These are phyloP conservation scores for Cymbidium sinense DNA, from an alignment of 106 monocot genomes.

Conservation along the genomic window DNA sequence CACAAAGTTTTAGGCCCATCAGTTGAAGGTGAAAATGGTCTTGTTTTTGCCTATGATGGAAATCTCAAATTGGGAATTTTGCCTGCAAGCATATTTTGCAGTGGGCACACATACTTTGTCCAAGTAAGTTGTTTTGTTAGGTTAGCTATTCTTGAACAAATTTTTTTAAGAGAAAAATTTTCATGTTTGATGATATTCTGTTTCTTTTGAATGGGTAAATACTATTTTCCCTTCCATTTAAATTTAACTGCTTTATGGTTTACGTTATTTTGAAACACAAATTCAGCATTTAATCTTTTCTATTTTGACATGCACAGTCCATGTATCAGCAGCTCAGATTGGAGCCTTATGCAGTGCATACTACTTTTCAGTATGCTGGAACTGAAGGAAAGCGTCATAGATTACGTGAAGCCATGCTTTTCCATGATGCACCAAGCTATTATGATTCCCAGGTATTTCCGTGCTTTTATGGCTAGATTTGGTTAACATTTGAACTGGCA, in stretches of 20 bases:
- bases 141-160: neutral
- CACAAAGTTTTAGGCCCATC: constrained; percentile 53
- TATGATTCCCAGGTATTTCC: constrained; percentile 72
- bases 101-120: constrained; percentile 97
- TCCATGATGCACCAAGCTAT: constrained; percentile 79
- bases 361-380: constrained; percentile 95
- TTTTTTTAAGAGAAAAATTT: neutral
- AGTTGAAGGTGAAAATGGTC: constrained; percentile 53
- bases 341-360: constrained; percentile 95
- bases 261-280: neutral
- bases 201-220: constrained; percentile 5
- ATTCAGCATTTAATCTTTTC: neutral
- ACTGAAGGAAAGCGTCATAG: constrained; percentile 95
- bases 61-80: constrained; percentile 79
- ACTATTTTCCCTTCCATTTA: neutral
- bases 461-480: neutral
- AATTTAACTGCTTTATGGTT: neutral
- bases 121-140: constrained; percentile 47
- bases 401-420: constrained; percentile 87
- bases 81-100: constrained; percentile 95
- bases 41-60: constrained; percentile 88
- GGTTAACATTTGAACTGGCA: neutral
- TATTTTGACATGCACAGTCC: constrained; percentile 26
- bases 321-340: constrained; percentile 74
- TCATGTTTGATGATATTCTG: neutral